These are phyloP conservation scores for Platanthera guangdongensis DNA, from an alignment of 106 monocot genomes.

Conservation along the genomic window DNA sequence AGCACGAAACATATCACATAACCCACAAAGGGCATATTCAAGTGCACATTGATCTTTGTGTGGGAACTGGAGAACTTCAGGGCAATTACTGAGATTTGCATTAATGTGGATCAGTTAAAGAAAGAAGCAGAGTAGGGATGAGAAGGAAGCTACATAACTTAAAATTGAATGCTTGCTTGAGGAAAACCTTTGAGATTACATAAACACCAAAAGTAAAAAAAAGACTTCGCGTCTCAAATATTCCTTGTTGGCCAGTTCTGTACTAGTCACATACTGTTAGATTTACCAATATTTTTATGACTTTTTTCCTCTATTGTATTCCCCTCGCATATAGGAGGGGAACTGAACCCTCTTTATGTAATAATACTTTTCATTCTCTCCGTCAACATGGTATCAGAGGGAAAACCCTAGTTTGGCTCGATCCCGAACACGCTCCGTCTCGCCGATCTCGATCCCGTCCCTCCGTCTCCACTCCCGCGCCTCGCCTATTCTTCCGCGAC, in stretches of 20 bases:
- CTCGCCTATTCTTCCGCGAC: too few relatives aligned
- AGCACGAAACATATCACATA: constrained; percentile 5
- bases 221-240: background rate
- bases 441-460: too few relatives aligned
- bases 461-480: too few relatives aligned
- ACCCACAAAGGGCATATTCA: background rate
- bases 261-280: background rate
- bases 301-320: too few relatives aligned
- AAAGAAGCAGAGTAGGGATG: background rate
- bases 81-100: background rate
- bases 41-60: background rate
- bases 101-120: background rate
- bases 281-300: too few relatives aligned
- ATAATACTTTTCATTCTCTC: too few relatives aligned
- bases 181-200: background rate
- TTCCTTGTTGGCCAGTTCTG: background rate
- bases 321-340: too few relatives aligned
- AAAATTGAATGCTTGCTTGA: background rate
- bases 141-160: background rate
- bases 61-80: background rate
- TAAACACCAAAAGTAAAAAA: background rate
- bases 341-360: too few relatives aligned
- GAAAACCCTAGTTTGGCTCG: too few relatives aligned
- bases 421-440: too few relatives aligned
- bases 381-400: too few relatives aligned